Base-by-base conservation (phyloP, 2,329 filamentous ascomycete genomes). In the Fusarium citri region DNA sequence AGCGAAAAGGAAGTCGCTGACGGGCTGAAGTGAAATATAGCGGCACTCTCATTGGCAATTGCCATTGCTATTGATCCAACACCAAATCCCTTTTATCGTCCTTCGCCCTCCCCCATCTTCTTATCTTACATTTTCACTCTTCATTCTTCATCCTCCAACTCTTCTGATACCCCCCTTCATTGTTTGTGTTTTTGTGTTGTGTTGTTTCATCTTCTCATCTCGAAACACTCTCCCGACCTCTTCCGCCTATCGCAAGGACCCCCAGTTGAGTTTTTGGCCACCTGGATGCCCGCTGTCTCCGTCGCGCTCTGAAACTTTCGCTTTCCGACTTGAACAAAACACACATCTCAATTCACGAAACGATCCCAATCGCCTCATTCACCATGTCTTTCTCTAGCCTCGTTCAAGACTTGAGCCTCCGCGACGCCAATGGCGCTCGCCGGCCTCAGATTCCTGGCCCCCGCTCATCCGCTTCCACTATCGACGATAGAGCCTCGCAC, bases 361-460 rank as follows among this genome's bases (percentile, higher is more conserved):
- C 57, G 53, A 43, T 14, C 41, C 47, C 59, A 68, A 61, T 61
- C 54, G 46, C 62, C 30, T 42, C 51, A 54, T 57, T 31, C 69
- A 75, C 55, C 64, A 91, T 91, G 89, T 91, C 89, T 37, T 91
- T 91, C 81, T 91, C 89, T 42, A 89, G 86, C 76, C 87, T 91
- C 56, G 87, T 91, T 25, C 88, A 91, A 70, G 88, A 91, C 71
- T 80, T 91, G 67, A 85, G 86, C 28, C 84, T 90, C 66, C 88
- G 87, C 73, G 88, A 90, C 75, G 76, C 80, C 71, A 80, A 82
- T 70, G 81, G 78, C 68, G 79, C 77, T 65, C 83, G 87, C 71
- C 84, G 86, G 60, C 79, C 83, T 41, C 81, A 65, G 22, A 51
- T 81, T 50, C 73, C 76, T 26, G 75, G 76, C 47, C 82, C 81